phyloP scores from a whole-genome alignment of 2,329 filamentous ascomycete species.

The Hysterium pulicare region DNA sequence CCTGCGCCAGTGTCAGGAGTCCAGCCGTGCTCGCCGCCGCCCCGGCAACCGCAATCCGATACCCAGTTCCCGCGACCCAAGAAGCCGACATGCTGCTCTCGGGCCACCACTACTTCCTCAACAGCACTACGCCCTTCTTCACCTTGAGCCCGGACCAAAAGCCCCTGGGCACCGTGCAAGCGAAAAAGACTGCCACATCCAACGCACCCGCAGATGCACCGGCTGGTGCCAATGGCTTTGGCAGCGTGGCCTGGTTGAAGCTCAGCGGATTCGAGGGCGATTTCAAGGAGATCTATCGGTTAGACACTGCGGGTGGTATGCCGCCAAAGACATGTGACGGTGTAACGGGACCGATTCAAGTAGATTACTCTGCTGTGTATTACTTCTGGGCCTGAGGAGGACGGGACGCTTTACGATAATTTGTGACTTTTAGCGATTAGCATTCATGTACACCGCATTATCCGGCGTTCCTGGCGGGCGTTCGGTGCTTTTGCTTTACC shows the following conservation, averaged over 20 bases:
- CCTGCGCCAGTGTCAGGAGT: constrained; percentile 69
- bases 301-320: constrained; percentile 79
- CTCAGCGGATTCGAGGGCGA: constrained; percentile 48
- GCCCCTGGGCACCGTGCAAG: constrained; percentile 58
- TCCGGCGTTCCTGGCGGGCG: constrained; percentile 23
- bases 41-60: constrained; percentile 65
- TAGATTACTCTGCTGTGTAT: constrained; percentile 82
- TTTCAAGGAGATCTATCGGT: constrained; percentile 74
- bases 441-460: constrained; percentile 28
- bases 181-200: constrained; percentile 59
- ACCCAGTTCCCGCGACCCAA: constrained; percentile 51
- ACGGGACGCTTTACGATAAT: background rate
- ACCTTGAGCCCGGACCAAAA: constrained; percentile 60
- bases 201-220: constrained; percentile 61
- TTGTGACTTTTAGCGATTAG: constrained; percentile 2
- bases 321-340: constrained; percentile 71
- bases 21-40: constrained; percentile 64
- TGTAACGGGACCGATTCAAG: constrained; percentile 60
- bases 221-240: constrained; percentile 54
- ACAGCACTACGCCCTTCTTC: constrained; percentile 72
- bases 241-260: constrained; percentile 77
- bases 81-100: constrained; percentile 60
- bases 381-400: constrained; percentile 52
- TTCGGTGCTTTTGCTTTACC: constrained; percentile 7
- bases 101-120: constrained; percentile 79